Percentiles rank a stretch among this genome's conserved stretches.
These are phyloP conservation scores for Colletotrichum lupini DNA, from an alignment of 2,329 filamentous ascomycete genomes.

Conservation along the genomic window DNA sequence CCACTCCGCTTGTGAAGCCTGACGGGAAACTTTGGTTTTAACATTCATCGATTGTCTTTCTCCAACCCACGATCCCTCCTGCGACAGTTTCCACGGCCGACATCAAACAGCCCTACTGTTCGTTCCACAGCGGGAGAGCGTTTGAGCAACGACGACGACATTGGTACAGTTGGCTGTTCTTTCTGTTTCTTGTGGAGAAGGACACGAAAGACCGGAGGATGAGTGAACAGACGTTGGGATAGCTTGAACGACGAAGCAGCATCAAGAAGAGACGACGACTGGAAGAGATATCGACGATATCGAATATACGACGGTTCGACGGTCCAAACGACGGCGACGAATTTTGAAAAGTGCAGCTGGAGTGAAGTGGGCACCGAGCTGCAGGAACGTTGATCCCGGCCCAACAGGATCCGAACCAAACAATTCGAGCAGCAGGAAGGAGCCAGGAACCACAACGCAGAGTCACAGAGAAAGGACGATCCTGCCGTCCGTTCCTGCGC, in stretches of 20 bases:
- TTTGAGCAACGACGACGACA: background rate
- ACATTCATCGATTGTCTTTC: constrained; percentile 2
- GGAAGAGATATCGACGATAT: background rate
- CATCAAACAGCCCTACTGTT: background rate
- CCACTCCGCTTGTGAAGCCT: background rate
- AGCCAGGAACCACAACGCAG: background rate
- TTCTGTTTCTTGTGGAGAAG: background rate
- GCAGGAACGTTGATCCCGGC: constrained; percentile 1
- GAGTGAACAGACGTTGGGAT: background rate
- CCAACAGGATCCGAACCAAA: constrained; percentile 3
- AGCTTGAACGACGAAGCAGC: background rate
- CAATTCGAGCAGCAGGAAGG: background rate
- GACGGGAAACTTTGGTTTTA: background rate
- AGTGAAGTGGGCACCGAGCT: background rate
- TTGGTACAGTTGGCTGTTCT: background rate
- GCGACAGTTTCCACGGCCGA: constrained; percentile 2
- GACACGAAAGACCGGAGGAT: background rate
- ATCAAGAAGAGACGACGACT: background rate
- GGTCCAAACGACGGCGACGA: background rate
- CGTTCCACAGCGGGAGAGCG: background rate
- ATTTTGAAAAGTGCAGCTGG: too few species aligned
- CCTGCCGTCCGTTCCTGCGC: background rate
- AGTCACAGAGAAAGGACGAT: background rate
- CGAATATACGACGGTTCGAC: background rate
- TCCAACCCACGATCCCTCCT: background rate